phyloP scores from a whole-genome alignment of 768 basidiomycete genomes.

The Pholiota molesta region DNA sequence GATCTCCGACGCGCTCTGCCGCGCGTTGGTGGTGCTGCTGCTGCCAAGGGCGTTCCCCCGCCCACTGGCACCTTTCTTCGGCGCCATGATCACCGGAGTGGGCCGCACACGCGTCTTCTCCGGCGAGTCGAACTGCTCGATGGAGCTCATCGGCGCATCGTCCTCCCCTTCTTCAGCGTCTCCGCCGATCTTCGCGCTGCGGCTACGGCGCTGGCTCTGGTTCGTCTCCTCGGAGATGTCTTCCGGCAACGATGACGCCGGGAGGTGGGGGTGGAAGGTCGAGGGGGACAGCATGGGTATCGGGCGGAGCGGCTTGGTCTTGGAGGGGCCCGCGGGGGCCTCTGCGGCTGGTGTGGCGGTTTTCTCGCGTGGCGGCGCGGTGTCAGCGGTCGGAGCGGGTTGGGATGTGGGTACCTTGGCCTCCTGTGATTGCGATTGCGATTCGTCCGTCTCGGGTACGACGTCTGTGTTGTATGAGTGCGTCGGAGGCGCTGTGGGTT shows the following conservation, averaged over 20 bases:
- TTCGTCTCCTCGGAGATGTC: constrained; percentile 27
- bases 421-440: constrained; percentile 20
- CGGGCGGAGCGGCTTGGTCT: constrained; percentile 34
- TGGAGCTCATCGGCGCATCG: constrained; percentile 46
- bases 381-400: background rate
- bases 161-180: background rate
- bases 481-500: background rate
- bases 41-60: too few species aligned
- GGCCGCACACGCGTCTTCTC: constrained; percentile 28
- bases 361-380: background rate
- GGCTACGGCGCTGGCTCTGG: background rate
- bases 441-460: constrained; percentile 28
- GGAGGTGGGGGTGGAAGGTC: constrained; percentile 38
- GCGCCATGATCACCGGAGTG: background rate
- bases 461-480: constrained; percentile 16
- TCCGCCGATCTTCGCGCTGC: background rate
- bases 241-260: constrained; percentile 27
- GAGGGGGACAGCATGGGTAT: constrained; percentile 48
- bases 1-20: constrained; percentile 20
- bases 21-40: constrained; percentile 5
- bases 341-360: background rate
- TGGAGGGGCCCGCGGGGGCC: background rate
- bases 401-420: background rate
- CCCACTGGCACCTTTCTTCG: background rate
- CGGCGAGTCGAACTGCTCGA: constrained; percentile 62